A percentile compares a stretch with the other conserved stretches of the same genome.
Conservation (phyloP, 208 protist genomes). For the Baffinella frigidus region DNA sequence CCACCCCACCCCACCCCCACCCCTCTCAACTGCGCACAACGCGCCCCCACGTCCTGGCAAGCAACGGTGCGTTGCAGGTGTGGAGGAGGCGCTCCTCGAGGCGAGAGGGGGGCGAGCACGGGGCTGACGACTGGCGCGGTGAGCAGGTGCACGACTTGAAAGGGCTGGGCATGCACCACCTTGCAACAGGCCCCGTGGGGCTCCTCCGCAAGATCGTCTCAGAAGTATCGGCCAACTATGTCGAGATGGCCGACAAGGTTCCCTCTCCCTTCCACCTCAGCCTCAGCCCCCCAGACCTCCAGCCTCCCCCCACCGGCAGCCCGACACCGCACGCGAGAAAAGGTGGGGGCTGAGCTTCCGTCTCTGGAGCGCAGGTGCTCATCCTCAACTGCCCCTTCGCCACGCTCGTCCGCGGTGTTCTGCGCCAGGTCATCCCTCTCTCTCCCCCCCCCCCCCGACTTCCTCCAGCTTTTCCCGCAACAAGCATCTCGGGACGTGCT, state of each 20-base stretch:
- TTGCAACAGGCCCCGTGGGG: background rate
- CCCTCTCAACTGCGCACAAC: background rate
- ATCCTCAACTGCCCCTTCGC: slow-evolving; percentile 55
- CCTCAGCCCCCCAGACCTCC: background rate
- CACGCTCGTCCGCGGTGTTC: background rate
- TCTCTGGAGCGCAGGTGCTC: background rate
- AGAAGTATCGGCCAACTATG: slow-evolving; percentile 30
- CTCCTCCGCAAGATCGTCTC: slow-evolving; percentile 10
- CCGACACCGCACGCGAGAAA: background rate
- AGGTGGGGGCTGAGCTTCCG: too few relatives aligned
- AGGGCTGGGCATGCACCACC: slow-evolving; percentile 32
- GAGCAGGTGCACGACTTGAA: slow-evolving; percentile 4
- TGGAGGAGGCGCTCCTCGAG: too few relatives aligned
- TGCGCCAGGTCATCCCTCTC: background rate
- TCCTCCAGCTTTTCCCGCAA: background rate
- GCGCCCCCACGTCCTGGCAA: background rate
- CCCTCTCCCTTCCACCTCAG: background rate
- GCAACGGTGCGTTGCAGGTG: too few relatives aligned
- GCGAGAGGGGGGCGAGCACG: background rate
- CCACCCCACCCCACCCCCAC: background rate
- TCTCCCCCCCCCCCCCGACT: background rate
- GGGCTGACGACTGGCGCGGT: background rate
- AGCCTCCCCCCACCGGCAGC: background rate
- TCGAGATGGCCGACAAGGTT: slow-evolving; percentile 37
- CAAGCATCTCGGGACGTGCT: background rate